Base-by-base conservation (phyloP, 2,329 filamentous ascomycete species). In the Dactylellina haptotyla region DNA sequence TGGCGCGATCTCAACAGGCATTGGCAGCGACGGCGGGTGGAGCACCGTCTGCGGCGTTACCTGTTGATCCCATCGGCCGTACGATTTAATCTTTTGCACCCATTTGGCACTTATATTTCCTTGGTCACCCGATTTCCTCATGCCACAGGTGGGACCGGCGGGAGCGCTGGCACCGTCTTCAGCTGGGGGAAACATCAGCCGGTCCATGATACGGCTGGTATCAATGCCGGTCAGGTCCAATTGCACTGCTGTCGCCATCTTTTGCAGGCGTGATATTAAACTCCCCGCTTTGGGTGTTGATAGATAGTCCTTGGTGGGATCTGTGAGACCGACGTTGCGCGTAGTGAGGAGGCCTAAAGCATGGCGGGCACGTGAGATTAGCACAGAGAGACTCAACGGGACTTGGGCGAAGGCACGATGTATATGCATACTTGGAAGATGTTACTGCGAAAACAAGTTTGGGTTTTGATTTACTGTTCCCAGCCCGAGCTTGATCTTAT, bases 1-100 rank as follows among this genome's bases (percentile, higher is more conserved):
- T 14, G 79, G 77, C 1, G 78, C 78, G 16, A 81, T 77, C 46
- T 80, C 73, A 8, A 81, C 80, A 0, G 80, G 80, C 80, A 81
- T 82, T 2, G 80, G 80, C 39, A 81, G 65, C 23, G 77, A 76
- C 10, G 78, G 67, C n/a, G 80, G 76, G 43, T 80, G 80, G 25
- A 73, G 46, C 4, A 80, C 75, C 1, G 80, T 79, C 0, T 80
- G 53, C 0, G 80, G 78, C 66, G 81, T 79, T 9, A 73, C 57
- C 12, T 56, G 16, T 32, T 78, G 77, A 63, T 81, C 75, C 81
- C 80, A 82, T 14, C 77, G 76, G 12, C 81, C 80, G 74, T 81
- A 80, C 32, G 50, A 30, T 39, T 59, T 67, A 45, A 75, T 69
- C 23, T 73, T 73, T n/a, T 61, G 51, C 12, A 66, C 30, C 69